Conservation (phyloP, 257 asterid genomes). For the Gentiana dahurica region DNA sequence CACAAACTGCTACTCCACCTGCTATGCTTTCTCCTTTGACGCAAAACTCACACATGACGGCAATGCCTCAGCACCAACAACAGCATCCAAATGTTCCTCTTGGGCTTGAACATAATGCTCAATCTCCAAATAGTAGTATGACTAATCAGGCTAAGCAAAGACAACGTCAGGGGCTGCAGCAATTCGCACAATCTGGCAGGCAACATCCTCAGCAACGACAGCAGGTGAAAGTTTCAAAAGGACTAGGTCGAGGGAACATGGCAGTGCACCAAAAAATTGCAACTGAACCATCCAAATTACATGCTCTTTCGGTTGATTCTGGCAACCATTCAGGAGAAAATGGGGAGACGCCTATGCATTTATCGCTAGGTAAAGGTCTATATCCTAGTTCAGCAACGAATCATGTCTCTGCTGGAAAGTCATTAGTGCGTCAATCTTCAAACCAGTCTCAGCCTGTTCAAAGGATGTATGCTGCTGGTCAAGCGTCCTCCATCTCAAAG, state of each 20-base stretch:
- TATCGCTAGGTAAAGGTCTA: slow-evolving; percentile 26
- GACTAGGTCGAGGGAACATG: slow-evolving; percentile 58
- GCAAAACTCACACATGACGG: slow-evolving; percentile 35
- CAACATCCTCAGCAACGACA: slow-evolving; percentile 52
- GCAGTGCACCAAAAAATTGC: slow-evolving; percentile 40
- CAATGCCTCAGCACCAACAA: slow-evolving; percentile 56
- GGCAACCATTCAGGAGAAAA: slow-evolving; percentile 37
- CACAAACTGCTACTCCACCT: slow-evolving; percentile 39
- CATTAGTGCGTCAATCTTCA: slow-evolving; percentile 34
- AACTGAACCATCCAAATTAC: slow-evolving; percentile 38
- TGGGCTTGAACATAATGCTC: slow-evolving; percentile 46
- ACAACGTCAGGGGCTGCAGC: slow-evolving; percentile 31
- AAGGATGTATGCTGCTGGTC: slow-evolving; percentile 40
- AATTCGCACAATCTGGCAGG: slow-evolving; percentile 37
- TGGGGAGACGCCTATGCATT: slow-evolving; percentile 36
- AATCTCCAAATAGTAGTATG: slow-evolving; percentile 38
- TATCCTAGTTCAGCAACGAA: slow-evolving; percentile 35
- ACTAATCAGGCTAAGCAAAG: slow-evolving; percentile 47
- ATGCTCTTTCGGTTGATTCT: no score
- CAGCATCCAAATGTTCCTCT: slow-evolving; percentile 51
- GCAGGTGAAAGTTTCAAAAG: slow-evolving; percentile 58
- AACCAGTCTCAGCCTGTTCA: slow-evolving; percentile 46
- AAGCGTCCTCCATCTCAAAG: slow-evolving; percentile 33
- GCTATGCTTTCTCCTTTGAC: slow-evolving; percentile 44
- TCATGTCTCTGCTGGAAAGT: slow-evolving; percentile 37